These are phyloP conservation scores for Aspergillus persii DNA, from an alignment of 2,329 filamentous ascomycete genomes.

Conservation along the genomic window DNA sequence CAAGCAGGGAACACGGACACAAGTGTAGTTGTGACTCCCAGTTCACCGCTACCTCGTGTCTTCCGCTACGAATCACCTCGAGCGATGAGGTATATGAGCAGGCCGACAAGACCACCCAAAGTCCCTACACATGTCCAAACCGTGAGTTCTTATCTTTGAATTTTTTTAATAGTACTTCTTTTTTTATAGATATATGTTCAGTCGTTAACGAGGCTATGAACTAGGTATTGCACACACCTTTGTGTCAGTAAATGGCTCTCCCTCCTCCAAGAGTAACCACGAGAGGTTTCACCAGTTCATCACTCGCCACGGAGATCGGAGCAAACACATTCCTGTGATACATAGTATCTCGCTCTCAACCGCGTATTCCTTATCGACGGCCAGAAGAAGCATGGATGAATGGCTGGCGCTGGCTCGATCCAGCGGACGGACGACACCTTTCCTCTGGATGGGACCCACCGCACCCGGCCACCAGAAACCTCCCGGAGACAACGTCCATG, in stretches of 20 bases:
- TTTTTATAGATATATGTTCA: neutral
- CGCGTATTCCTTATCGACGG: constrained; percentile 27
- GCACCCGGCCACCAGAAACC: constrained; percentile 38
- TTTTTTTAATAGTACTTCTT: neutral
- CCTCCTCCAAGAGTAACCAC: constrained; percentile 26
- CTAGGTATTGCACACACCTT: constrained; percentile 39
- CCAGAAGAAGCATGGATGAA: constrained; percentile 38
- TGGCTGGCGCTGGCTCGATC: constrained; percentile 37
- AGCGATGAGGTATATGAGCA: constrained; percentile 24
- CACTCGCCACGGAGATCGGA: constrained; percentile 28
- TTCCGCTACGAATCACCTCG: constrained; percentile 21
- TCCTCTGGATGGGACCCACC: constrained; percentile 44
- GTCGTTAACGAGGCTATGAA: constrained; percentile 7
- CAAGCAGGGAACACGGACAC: constrained; percentile 30
- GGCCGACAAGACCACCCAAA: constrained; percentile 6
- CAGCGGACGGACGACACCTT: constrained; percentile 39
- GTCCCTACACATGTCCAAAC: constrained; percentile 19
- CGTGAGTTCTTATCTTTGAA: constrained; percentile 16
- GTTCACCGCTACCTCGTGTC: constrained; percentile 36
- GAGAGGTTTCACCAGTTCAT: constrained; percentile 32
- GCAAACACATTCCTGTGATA: constrained; percentile 42
- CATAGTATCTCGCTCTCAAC: constrained; percentile 37
- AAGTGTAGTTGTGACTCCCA: constrained; percentile 43
- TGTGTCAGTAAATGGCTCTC: constrained; percentile 31
- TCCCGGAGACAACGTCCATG: constrained; percentile 26